Base-by-base conservation (phyloP, 352 stramenopile species). In the Globisporangium perplexum region DNA sequence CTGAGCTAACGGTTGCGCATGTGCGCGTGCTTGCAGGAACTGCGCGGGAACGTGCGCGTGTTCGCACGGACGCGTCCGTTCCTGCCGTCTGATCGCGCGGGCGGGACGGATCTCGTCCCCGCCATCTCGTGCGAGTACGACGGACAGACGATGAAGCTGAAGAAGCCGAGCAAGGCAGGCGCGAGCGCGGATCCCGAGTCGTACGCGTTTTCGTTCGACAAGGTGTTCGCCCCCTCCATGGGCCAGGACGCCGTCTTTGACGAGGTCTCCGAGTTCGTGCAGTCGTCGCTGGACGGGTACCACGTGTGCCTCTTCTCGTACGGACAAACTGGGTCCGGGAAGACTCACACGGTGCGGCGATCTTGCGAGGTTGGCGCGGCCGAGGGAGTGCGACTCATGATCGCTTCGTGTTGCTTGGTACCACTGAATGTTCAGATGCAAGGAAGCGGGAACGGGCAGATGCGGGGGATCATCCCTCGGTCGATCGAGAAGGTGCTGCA, bases 11-110 rank as follows among this genome's bases (percentile, higher is more conserved):
- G n/a, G n/a, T n/a, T n/a, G n/a, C n/a, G n/a, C n/a, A n/a, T n/a
- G n/a, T n/a, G n/a, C n/a, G 15, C 7, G 23, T 22, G 22, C 11
- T 17, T 80, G n/a, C n/a, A 99, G 85, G 97, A 99, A 65, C 74
- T 99, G 23, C 86, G 97, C 47, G 98, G 97, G 53, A 99, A 99
- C 60, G 96, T 99, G 50, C 85, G 98, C 50, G 97, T 99, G 2
- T 98, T 97, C 71, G 95, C 90, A 1, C 79, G 96, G 55, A 96
- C 98, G 44, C 77, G 95, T 15, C 95, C 95, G 11, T 91, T 97
- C 60, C 60, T 97, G 11, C 75, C 84, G 17, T 88, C 79, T 1
- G 91, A 97, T 57, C 65, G 65, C 48, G 70, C 61, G 30, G 61
- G 96, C 47, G 48, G 54, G 2, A 55, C 66, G 7, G 47, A 50